Evolutionary conservation across 202 grass and related monocot species (phyloP).

Genomic region (Musa balbisiana): DNA sequence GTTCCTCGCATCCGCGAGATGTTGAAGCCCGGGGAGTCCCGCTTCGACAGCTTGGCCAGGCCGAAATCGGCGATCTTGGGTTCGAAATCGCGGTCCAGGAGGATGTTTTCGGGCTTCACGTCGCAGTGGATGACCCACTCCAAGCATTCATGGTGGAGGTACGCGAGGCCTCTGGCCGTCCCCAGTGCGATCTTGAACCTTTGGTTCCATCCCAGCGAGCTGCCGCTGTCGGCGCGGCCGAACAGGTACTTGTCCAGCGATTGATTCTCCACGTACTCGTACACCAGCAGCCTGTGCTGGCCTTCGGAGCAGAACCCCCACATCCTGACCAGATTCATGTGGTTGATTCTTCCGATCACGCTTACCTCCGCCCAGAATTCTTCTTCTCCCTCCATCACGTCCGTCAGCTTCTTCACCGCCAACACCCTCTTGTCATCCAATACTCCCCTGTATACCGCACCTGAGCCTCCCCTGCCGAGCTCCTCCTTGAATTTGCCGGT

Average conservation of each 20-base stretch:
- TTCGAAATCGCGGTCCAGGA: slow-evolving; percentile 39
- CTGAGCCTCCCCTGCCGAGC: slow-evolving; percentile 53
- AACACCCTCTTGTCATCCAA: slow-evolving; percentile 62
- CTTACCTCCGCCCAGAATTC: slow-evolving; percentile 30
- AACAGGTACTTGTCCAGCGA: slow-evolving; percentile 9
- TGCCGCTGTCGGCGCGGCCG: background rate
- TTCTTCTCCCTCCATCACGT: slow-evolving; percentile 42
- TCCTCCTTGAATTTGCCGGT: slow-evolving; percentile 84
- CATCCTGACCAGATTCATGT: slow-evolving; percentile 9
- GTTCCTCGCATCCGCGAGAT: slow-evolving; percentile 7
- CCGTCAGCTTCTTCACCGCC: slow-evolving; percentile 54
- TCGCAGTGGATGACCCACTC: slow-evolving; percentile 38
- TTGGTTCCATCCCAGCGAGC: background rate
- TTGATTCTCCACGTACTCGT: slow-evolving; percentile 2
- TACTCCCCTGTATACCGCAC: slow-evolving; percentile 61
- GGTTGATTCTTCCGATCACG: slow-evolving; percentile 13
- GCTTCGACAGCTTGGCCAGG: slow-evolving; percentile 33
- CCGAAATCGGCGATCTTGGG: slow-evolving; percentile 56
- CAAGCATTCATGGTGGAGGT: slow-evolving; percentile 54
- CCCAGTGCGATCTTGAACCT: slow-evolving; percentile 4
- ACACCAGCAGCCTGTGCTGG: background rate
- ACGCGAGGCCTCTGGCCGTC: slow-evolving; percentile 7
- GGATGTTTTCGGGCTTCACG: slow-evolving; percentile 27
- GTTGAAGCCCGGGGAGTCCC: background rate
- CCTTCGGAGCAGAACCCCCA: slow-evolving; percentile 3